Percentiles rank a stretch among this genome's conserved stretches.
Conservation (phyloP, 2,329 filamentous ascomycete species). For the Lecanosticta acicola region DNA sequence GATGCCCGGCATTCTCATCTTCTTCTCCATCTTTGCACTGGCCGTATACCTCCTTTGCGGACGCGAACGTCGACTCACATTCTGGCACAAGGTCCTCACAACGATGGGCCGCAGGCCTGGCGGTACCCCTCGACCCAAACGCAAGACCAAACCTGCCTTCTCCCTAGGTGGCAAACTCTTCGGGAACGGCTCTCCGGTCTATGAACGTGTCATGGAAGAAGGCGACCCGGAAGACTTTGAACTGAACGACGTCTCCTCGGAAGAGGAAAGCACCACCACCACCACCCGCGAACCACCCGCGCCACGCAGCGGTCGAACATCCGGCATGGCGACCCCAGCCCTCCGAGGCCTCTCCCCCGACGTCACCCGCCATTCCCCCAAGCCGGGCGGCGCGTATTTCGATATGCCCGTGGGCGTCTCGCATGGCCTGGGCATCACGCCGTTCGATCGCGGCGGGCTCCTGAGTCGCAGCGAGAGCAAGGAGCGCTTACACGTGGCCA, state of each 20-base stretch:
- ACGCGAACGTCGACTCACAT: conserved; percentile 60
- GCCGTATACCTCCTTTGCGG: conserved; percentile 71
- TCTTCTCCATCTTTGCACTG: conserved; percentile 66
- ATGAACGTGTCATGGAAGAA: conserved; percentile 82
- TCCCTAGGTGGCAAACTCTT: conserved; percentile 55
- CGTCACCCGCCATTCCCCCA: conserved; percentile 24
- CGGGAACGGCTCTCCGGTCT: conserved; percentile 50
- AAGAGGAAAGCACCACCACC: conserved; percentile 44
- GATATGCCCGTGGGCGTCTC: conserved; percentile 36
- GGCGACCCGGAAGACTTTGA: conserved; percentile 72
- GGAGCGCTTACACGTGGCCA: conserved; percentile 59
- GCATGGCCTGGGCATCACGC: conserved; percentile 30
- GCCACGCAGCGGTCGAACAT: conserved; percentile 49
- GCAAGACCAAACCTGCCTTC: conserved; percentile 24
- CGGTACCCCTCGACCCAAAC: conserved; percentile 14
- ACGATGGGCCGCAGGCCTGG: conserved; percentile 38
- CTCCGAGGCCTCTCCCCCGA: conserved; percentile 29
- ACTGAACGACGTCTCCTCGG: conserved; percentile 59
- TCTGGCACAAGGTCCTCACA: conserved; percentile 54
- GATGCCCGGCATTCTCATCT: conserved; percentile 68
- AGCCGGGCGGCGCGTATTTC: conserved; percentile 35
- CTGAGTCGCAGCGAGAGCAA: conserved; percentile 79
- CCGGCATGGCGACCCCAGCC: conserved; percentile 62
- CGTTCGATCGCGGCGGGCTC: conserved; percentile 62
- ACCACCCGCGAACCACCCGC: conserved; percentile 10